These are phyloP conservation scores for Alternaria panax DNA, from an alignment of 2,329 filamentous ascomycete genomes.

Conservation along the genomic window DNA sequence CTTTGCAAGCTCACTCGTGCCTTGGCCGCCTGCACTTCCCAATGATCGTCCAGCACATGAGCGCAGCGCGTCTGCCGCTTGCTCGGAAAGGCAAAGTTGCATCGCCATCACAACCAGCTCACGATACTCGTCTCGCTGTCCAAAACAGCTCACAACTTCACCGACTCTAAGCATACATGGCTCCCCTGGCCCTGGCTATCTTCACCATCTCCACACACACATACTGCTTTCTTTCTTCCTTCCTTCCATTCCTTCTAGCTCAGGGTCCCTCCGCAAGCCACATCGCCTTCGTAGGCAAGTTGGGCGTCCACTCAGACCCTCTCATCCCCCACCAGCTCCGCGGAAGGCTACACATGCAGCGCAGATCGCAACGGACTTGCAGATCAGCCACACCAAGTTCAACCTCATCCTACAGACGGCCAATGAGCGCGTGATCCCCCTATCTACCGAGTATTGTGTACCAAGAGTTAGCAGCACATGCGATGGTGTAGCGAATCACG, in stretches of 20 bases:
- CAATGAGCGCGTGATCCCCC: neutral
- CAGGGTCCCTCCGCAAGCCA: slow-evolving; percentile 20
- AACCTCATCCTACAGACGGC: slow-evolving; percentile 1
- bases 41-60: slow-evolving; percentile 17
- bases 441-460: neutral
- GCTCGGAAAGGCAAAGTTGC: slow-evolving; percentile 12
- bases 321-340: slow-evolving; percentile 17
- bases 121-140: slow-evolving; percentile 5
- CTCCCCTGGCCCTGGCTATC: neutral
- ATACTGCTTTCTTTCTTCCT: neutral
- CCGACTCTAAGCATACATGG: slow-evolving; percentile 6
- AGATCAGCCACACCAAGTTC: slow-evolving; percentile 15
- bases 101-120: slow-evolving; percentile 15
- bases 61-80: slow-evolving; percentile 7
- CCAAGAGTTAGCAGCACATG: neutral
- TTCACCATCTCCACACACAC: slow-evolving; percentile 1
- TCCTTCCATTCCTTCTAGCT: slow-evolving; percentile 18
- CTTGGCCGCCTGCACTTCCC: slow-evolving; percentile 2
- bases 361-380: slow-evolving; percentile 22
- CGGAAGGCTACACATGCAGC: slow-evolving; percentile 14
- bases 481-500: neutral
- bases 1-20: slow-evolving; percentile 3
- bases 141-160: slow-evolving; percentile 13
- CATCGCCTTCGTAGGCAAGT: slow-evolving; percentile 15
- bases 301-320: slow-evolving; percentile 9